Evolutionary conservation across 2,329 filamentous ascomycete species (phyloP), one percentile per base, ranked within the genome.

Genomic region (Zarea fungicola): DNA sequence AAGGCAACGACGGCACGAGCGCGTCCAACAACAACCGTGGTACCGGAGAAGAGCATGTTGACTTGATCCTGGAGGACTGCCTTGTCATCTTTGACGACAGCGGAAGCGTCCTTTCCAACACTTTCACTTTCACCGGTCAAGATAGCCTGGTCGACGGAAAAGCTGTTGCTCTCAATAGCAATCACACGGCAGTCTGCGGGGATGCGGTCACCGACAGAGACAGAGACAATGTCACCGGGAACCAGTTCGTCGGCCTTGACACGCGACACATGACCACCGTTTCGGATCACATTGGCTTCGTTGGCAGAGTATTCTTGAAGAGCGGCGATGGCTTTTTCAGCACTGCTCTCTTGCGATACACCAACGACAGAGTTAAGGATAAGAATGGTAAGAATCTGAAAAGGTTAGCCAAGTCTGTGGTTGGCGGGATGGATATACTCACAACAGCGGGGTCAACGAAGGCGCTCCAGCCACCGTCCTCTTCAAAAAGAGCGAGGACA

Each of bases 231-330:
- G 65, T 99, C 93, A 61, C 93, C 93, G 11, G 95, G 93, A 21
- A 99, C 93, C 58, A 99, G 73, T 56, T 97, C 90, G 62, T 99
- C 93, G n/a, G 93, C 93, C 75, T 93, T 95, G 72, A 99, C 74
- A 57, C 87, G 83, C 56, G 84, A 81, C 54, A 92, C 75, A 59
- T 85, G 81, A 43, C 92, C 90, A 59, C 72, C 70, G 71, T 92
- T 84, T 61, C 93, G 87, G 51, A 96, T 69, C 46, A 95, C 92
- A 65, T 92, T 99, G 59, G 93, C 92, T 69, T 96, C 89, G 70
- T 97, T 99, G 62, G 93, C 93, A 25, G 92, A 97, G 73, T 99
- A 99, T 79, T 99, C 92, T 71, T 99, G 93, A 50, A 99, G 81
- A 37, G 93, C 93, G 22, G 93, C 91, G 65, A 99, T 99, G 44